Evolutionary conservation across 2,329 filamentous ascomycete genomes (phyloP), one percentile per base, ranked within the genome.

Genomic region (Paecilomyces sp.): DNA sequence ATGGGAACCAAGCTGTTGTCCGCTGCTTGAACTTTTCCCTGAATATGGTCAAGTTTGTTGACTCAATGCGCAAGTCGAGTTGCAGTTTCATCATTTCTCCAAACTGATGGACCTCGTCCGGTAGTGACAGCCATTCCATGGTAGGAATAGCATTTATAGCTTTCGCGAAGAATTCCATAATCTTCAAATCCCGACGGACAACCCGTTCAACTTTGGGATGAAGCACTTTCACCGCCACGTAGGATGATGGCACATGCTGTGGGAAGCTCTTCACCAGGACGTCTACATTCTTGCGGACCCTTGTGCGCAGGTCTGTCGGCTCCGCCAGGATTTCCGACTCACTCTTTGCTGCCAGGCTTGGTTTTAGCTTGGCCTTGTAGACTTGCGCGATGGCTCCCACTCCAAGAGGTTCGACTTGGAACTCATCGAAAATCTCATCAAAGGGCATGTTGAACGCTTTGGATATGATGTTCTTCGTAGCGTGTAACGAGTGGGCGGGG

Each of bases 21-120:
- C 94, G 85, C 60, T 91, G 84, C 67, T 88, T 90, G 80, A 99
- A 99, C 71, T 97, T 91, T 67, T 88, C 88, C 57, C 94, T 87
- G 80, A 99, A 97, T 13, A 88, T 86, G 24, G 88, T 74, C 2
- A 99, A 80, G 68, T 99, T 99, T 41, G 92, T 89, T 1, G 92
- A 89, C 74, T 99, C 94, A 62, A 97, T 97, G 57, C 94, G 88
- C 36, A 99, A 82, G 74, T 99, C 94, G 2, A 99, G 81, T 72
- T 99, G 94, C n/a, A 97, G 80, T 68, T 88, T 88, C 94, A 99
- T 99, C 94, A 99, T 99, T 71, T 95, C 90, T 25, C 92, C 93
- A 70, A 99, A 99, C 69, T 97, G 92, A 13, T 82, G 77, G 2
- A 97, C 94, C 73, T 99, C 94, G 66, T 97, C 93, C 0, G 94